phyloP scores from a whole-genome alignment of 129 eudicot genomes.

The Logfia minima region DNA sequence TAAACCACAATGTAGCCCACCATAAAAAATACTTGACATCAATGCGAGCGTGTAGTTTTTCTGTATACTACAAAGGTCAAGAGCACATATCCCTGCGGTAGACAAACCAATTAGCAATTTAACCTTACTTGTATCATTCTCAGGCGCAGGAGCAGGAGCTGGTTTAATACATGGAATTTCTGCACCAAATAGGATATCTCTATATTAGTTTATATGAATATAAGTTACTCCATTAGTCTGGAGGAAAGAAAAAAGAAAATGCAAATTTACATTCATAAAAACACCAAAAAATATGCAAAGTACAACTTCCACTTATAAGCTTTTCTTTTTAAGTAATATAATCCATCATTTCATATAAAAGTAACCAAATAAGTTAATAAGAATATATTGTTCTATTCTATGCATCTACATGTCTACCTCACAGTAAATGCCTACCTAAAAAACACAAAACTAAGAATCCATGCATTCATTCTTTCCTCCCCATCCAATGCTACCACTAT shows the following conservation, averaged over 20 bases:
- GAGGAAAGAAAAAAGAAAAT: background rate
- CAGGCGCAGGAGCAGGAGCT: background rate
- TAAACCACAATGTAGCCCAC: no score
- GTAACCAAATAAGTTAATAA: no score
- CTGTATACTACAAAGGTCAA: no score
- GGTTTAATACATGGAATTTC: slow-evolving; percentile 1
- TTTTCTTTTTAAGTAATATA: no score
- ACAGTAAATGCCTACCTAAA: background rate
- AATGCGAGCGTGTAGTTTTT: no score
- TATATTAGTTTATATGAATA: background rate
- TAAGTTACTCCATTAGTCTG: background rate
- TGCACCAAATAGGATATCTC: background rate
- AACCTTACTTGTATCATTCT: background rate
- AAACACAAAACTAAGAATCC: no score
- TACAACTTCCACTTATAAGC: background rate
- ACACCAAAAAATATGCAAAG: background rate
- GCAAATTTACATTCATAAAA: no score
- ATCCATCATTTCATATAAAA: no score
- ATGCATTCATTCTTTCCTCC: no score
- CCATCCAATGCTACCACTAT: no score
- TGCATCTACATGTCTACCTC: background rate
- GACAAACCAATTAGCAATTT: background rate
- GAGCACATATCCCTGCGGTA: no score
- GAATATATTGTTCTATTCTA: background rate
- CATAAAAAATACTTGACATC: no score